A percentile compares a stretch with the other conserved stretches of the same genome.
Evolutionary conservation across 2,329 filamentous ascomycete genomes (phyloP).

Genomic region (Arthrocladium fulminans): DNA sequence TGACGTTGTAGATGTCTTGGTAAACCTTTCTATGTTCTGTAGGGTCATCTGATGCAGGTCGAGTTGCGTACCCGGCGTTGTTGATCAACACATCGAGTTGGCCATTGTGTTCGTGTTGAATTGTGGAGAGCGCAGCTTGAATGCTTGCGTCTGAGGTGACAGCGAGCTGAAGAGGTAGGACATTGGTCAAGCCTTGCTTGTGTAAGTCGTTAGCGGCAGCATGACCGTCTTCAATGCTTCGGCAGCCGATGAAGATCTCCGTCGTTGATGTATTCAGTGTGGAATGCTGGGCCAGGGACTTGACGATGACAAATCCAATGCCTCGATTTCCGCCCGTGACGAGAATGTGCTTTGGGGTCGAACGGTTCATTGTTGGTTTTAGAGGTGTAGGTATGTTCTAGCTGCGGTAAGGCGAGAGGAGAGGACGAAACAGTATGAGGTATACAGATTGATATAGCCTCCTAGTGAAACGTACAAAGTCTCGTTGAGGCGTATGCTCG

Average conservation of each 20-base stretch:
- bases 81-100: slow-evolving; percentile 29
- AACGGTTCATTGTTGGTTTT: no score
- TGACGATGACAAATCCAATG: slow-evolving; percentile 12
- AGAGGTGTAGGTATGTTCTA: no score
- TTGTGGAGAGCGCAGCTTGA: not conserved
- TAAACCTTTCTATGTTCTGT: slow-evolving; percentile 9
- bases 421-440: no score
- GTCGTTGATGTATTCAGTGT: not conserved
- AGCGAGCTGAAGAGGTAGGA: slow-evolving; percentile 2
- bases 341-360: no score
- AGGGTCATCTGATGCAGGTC: slow-evolving; percentile 6
- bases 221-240: not conserved
- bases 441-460: no score
- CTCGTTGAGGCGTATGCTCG: no score
- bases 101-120: not conserved
- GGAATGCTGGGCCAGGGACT: slow-evolving; percentile 8
- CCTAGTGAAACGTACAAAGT: no score
- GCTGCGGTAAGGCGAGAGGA: no score
- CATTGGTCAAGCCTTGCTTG: not conserved
- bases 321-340: slow-evolving; percentile 13
- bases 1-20: slow-evolving; percentile 25
- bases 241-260: slow-evolving; percentile 12
- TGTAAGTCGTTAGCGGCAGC: slow-evolving; percentile 4
- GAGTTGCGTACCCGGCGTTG: slow-evolving; percentile 21
- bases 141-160: slow-evolving; percentile 9